phyloP scores from a whole-genome alignment of 2,329 filamentous ascomycete genomes.

The Fusarium sp. region DNA sequence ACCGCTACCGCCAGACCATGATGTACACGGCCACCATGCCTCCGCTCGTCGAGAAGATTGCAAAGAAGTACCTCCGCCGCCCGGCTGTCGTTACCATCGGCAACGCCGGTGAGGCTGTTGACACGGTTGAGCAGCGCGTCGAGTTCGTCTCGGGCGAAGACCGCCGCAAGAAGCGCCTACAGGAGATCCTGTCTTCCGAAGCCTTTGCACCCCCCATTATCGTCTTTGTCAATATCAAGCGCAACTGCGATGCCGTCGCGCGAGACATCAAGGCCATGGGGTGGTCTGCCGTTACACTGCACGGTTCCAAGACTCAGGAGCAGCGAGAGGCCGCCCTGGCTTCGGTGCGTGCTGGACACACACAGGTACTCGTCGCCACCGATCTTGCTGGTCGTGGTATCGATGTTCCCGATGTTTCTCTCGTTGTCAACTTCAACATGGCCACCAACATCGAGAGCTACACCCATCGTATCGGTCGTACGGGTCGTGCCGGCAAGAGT shows the following conservation, averaged over 20 bases:
- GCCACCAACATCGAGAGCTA: conserved; percentile 92
- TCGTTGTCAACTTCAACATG: conserved; percentile 99
- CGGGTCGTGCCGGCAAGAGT: conserved; percentile 95
- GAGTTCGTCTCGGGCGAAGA: conserved; percentile 93
- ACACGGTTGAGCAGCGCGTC: conserved; percentile 97
- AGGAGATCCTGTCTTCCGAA: conserved; percentile 84
- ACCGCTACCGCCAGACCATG: conserved; percentile 96
- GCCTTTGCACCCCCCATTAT: conserved; percentile 93
- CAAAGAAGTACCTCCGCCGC: conserved; percentile 93
- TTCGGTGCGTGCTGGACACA: conserved; percentile 82
- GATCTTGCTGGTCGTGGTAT: conserved; percentile 98
- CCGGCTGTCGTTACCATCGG: conserved; percentile 96
- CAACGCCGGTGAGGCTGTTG: conserved; percentile 93
- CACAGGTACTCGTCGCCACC: conserved; percentile 92
- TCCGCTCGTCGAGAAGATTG: conserved; percentile 89
- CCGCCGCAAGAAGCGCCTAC: conserved; percentile 94
- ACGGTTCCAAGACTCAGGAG: conserved; percentile 97
- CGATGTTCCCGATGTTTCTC: conserved; percentile 91
- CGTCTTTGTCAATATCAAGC: conserved; percentile 99
- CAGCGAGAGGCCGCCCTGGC: conserved; percentile 94
- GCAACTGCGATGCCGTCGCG: conserved; percentile 95
- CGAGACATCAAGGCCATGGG: conserved; percentile 95
- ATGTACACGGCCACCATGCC: conserved; percentile 99
- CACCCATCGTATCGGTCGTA: conserved; percentile 96
- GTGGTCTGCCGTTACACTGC: conserved; percentile 88